Conservation (phyloP, 169 alveolate genomes). For the Plasmodium adleri region DNA sequence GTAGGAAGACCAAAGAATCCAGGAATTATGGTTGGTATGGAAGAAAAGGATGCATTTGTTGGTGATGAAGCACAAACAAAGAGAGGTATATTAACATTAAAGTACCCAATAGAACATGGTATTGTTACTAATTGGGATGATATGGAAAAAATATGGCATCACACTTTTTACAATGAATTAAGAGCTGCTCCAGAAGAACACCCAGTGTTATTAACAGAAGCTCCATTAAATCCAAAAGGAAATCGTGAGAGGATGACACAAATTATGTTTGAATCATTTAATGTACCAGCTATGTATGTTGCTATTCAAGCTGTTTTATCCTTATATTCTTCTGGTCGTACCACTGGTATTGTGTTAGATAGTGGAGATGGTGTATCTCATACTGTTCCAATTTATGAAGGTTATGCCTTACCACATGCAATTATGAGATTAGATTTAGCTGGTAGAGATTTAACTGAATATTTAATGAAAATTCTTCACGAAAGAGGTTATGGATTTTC, state of each 20-base stretch:
- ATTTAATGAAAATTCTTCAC: constrained; percentile 94
- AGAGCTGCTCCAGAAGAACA: constrained; percentile 97
- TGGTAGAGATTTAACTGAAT: constrained; percentile 98
- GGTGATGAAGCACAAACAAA: constrained; percentile 99
- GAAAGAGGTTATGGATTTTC: constrained; percentile 97
- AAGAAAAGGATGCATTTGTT: constrained; percentile 96
- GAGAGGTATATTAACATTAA: constrained; percentile 97
- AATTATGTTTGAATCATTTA: constrained; percentile 98
- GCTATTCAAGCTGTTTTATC: constrained; percentile 98
- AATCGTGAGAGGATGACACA: constrained; percentile 98
- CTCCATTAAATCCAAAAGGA: constrained; percentile 97
- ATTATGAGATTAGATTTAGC: constrained; percentile 97
- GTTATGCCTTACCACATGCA: constrained; percentile 99
- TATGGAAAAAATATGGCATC: constrained; percentile 99
- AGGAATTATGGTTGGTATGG: constrained; percentile 97
- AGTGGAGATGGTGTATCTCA: constrained; percentile 99
- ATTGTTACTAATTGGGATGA: constrained; percentile 99
- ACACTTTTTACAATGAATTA: constrained; percentile 97
- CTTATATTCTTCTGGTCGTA: constrained; percentile 98
- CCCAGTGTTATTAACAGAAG: constrained; percentile 98
- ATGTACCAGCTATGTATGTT: constrained; percentile 98
- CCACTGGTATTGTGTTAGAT: constrained; percentile 99
- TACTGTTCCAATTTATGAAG: constrained; percentile 99
- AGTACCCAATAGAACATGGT: constrained; percentile 99
- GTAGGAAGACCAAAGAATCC: constrained; percentile 98